Evolutionary conservation across 345 rosid genomes (phyloP), one percentile per base, ranked within the genome.

Genomic region (Populus pruinosa): DNA sequence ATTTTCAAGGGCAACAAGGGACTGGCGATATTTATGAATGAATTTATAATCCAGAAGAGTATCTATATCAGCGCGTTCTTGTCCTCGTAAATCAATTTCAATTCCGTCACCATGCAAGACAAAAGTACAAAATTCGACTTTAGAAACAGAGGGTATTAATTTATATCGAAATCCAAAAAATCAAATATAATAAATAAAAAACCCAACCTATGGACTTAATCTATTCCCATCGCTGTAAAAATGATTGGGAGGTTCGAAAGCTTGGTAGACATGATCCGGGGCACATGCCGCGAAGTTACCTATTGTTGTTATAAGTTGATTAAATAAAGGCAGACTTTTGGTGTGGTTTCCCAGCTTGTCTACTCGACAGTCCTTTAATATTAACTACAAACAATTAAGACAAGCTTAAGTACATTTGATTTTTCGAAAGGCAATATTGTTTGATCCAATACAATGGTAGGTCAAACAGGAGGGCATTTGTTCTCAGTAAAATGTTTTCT

Each of bases 191-290:
- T 31, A 33, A 16, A 31, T 31, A 33, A 16, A 31, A 67, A 5
- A n/a, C 27, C 14, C 11, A 63, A 63, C 4, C 6, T 12, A 9
- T 63, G 4, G 67, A 23, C 31, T 25, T 27, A 63, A 47, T 49
- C 16, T 49, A 49, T 49, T 49, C 20, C 1, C 16, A 5, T 49
- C 1, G 17, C 73, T 67, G 68, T 79, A 17, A 73, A 73, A 67
- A 29, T 59, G 33, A 67, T 73, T 68, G 36, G 70, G 39, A 79
- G 69, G 49, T 67, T 79, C 70, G 68, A 69, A 78, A 67, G 75
- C 43, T 31, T 39, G 78, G 2, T 66, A 50, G 81, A 82, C 87
- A 78, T 14, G 88, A 82, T 78, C 80, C 84, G 79, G n/a, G 83
- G 78, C 86, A 75, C 88, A 82, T 79, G 86, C 76, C 81, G 62